Conservation (phyloP, 2,329 filamentous ascomycete species). For the Cryphonectria nitschkei region DNA sequence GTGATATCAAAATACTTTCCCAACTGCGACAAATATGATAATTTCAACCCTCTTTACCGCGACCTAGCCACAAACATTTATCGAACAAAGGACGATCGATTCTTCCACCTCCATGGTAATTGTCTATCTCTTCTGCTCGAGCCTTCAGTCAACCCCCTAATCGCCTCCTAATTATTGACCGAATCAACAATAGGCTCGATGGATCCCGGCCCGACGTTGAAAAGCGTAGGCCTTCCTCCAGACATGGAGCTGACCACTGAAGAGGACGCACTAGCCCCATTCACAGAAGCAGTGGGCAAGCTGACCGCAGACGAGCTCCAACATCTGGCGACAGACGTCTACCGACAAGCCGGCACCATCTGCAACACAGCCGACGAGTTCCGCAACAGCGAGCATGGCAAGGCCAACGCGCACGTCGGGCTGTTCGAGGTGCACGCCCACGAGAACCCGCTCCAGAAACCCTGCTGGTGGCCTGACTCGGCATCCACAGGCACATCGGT, state of each 20-base stretch:
- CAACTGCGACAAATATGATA: constrained; percentile 32
- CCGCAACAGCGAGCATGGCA: constrained; percentile 35
- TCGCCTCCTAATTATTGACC: not conserved
- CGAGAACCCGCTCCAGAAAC: constrained; percentile 33
- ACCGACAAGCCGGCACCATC: constrained; percentile 36
- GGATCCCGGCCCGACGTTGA: constrained; percentile 29
- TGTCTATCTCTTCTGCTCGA: not conserved
- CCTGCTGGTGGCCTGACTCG: constrained; percentile 47
- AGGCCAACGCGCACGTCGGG: constrained; percentile 30
- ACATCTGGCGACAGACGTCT: constrained; percentile 31
- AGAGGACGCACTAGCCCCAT: constrained; percentile 17
- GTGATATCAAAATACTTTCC: constrained; percentile 31
- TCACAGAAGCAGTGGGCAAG: constrained; percentile 31
- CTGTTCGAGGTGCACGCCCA: constrained; percentile 35
- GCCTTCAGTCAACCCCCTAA: not conserved
- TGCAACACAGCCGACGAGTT: constrained; percentile 35
- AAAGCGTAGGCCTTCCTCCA: constrained; percentile 27
- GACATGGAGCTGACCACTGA: constrained; percentile 21
- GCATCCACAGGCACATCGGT: constrained; percentile 31
- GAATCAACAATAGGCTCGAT: constrained; percentile 11
- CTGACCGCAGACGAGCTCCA: constrained; percentile 31
- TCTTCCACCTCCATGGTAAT: constrained; percentile 33
- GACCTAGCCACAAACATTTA: constrained; percentile 37
- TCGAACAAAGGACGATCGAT: constrained; percentile 30
- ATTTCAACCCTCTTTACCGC: not conserved